Percentiles rank a stretch among this genome's conserved stretches.
phyloP scores from a whole-genome alignment of 495 filamentous ascomycete genomes.

The Xylaria flabelliformis region DNA sequence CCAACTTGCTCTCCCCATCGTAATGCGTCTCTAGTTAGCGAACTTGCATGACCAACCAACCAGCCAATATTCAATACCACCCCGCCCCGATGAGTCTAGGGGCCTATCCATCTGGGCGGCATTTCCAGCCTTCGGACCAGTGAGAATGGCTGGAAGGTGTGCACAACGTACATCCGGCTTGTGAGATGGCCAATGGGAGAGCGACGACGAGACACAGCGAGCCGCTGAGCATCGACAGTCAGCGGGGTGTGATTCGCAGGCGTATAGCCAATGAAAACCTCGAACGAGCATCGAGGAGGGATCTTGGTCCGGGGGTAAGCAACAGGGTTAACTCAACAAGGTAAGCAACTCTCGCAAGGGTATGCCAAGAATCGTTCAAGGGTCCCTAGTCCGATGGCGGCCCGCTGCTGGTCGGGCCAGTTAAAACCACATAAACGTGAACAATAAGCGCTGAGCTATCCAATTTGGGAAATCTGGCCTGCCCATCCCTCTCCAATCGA shows the following conservation, averaged over 20 bases:
- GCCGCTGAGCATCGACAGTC: conserved; percentile 32
- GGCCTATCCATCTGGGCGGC: conserved; percentile 36
- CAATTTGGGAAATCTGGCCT: conserved; percentile 18
- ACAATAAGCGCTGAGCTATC: conserved; percentile 31
- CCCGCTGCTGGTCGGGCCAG: conserved; percentile 11
- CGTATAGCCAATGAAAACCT: conserved; percentile 32
- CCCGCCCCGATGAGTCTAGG: conserved; percentile 34
- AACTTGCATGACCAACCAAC: conserved; percentile 18
- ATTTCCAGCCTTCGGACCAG: conserved; percentile 38
- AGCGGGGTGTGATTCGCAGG: conserved; percentile 33
- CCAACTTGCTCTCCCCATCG: conserved; percentile 2
- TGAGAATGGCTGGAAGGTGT: conserved; percentile 39
- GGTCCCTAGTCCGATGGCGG: conserved; percentile 24
- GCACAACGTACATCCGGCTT: conserved; percentile 38
- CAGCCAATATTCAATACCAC: conserved; percentile 35
- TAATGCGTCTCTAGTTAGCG: conserved; percentile 14
- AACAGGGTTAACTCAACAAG: neutral
- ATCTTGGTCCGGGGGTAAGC: conserved; percentile 6
- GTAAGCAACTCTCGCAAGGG: conserved; percentile 1
- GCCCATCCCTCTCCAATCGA: conserved; percentile 24
- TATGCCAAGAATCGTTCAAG: neutral
- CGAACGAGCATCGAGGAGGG: conserved; percentile 22
- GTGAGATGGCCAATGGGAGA: conserved; percentile 34
- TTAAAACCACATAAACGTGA: conserved; percentile 9
- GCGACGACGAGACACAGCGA: conserved; percentile 30